phyloP scores from a whole-genome alignment of 805 yeast genomes.

The Candida qinlingensis region DNA sequence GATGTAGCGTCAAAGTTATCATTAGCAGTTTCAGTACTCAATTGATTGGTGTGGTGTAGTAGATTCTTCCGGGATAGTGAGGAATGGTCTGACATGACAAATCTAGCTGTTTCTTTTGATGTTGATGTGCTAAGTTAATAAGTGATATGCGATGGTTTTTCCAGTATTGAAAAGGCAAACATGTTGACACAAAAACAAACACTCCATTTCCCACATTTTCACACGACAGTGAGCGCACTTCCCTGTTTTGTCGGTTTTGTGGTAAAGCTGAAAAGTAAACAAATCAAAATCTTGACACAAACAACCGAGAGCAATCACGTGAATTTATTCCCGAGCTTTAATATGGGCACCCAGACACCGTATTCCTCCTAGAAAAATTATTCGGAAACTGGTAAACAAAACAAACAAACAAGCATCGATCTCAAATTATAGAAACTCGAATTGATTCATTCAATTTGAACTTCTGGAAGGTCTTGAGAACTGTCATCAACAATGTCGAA shows the following conservation, averaged over 20 bases:
- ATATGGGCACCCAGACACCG: not conserved
- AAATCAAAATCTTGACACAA: no score
- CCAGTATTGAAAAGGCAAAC: no score
- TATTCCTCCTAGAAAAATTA: not conserved
- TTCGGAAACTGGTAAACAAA: constrained; percentile 5
- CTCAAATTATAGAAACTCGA: not conserved
- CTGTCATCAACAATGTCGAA: constrained; percentile 16
- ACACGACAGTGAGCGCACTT: no score
- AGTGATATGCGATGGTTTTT: no score
- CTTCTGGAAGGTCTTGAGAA: not conserved
- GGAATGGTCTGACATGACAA: not conserved
- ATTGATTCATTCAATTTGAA: not conserved
- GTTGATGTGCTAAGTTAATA: not conserved
- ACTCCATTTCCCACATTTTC: no score
- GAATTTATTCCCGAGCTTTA: not conserved
- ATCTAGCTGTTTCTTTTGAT: not conserved
- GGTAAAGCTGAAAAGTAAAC: no score
- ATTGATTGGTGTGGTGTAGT: not conserved
- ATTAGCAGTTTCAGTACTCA: no score
- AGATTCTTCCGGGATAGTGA: not conserved
- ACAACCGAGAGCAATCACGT: not conserved
- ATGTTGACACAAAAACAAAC: no score
- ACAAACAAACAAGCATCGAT: not conserved
- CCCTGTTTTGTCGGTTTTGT: no score
- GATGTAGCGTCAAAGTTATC: no score